Conservation (phyloP, 306 rosid species). For the Cicer chorassanicum region DNA sequence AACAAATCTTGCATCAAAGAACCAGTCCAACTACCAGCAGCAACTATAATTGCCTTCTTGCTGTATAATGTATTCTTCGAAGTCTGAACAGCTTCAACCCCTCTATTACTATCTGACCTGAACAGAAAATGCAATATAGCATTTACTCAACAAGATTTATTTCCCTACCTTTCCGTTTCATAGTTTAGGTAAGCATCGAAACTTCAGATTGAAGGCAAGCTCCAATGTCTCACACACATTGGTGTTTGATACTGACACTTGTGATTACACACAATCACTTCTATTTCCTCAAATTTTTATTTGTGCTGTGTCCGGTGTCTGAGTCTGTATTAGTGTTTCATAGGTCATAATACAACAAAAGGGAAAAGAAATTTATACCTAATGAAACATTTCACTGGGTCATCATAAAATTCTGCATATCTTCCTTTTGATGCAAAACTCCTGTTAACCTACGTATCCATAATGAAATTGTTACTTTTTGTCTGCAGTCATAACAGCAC, state of each 20-base stretch:
- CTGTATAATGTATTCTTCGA: constrained; percentile 60
- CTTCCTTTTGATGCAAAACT: constrained; percentile 64
- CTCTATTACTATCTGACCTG: constrained; percentile 66
- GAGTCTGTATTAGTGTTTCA: no score
- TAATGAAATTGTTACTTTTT: constrained; percentile 18
- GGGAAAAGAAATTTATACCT: constrained; percentile 57
- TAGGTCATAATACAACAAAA: background rate
- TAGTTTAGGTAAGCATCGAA: no score
- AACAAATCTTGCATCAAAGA: constrained; percentile 74
- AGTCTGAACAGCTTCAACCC: constrained; percentile 68
- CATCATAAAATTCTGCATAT: constrained; percentile 79
- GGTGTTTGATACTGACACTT: no score
- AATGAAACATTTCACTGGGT: constrained; percentile 72
- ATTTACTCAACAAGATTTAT: constrained; percentile 26
- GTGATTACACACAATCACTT: no score
- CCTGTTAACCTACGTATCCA: constrained; percentile 67
- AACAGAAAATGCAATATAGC: constrained; percentile 29
- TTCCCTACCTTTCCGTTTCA: constrained; percentile 22
- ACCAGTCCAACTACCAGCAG: constrained; percentile 99
- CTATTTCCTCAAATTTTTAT: no score
- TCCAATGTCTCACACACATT: no score
- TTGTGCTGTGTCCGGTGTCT: no score
- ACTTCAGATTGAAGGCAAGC: no score
- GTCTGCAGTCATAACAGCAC: constrained; percentile 20
- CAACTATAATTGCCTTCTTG: constrained; percentile 77